Evolutionary conservation across 2,329 filamentous ascomycete species (phyloP), one percentile per base, ranked within the genome.

Genomic region (Colletotrichum sp.): DNA sequence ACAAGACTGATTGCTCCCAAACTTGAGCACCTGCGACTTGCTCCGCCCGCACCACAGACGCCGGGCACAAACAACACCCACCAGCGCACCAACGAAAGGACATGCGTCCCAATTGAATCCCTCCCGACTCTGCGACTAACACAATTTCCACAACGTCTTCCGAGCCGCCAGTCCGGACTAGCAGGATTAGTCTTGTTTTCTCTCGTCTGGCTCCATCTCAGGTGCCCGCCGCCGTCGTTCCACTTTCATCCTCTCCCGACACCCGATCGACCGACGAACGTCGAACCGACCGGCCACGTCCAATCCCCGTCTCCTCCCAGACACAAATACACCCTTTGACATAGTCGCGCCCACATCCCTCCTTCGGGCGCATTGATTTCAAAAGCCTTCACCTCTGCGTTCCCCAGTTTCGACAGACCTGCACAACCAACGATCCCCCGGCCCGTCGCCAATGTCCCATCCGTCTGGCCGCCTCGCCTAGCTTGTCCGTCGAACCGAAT

Each of bases 151-250:
- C 31, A 61, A 29, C 70, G 15, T 59, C 15, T 38, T 54, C 16
- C 51, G 33, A 33, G 12, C 36, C 36, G 34, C 33, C 47, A 51
- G 66, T 47, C 8, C 33, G 34, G 34, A 38, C n/a, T 38, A 61
- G 31, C 29, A 38, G 31, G 31, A 33, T 38, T 54, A 24, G 54
- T 36, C 66, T 70, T 43, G 59, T 61, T 15, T 27, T 47, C 21
- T 47, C 29, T 43, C 70, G 47, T 34, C 24, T 55, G 67, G 67
- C 38, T 43, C 70, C 59, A 33, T 70, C 70, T 54, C 38, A 70
- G 29, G 34, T 58, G 59, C 24, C 66, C 61, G 61, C 59, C 67
- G 68, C 61, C 43, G 62, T 73, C 68, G 59, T 73, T 65, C 70
- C 61, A 70, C 69, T 24, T 59, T 24, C n/a, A 61, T 43, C 68